phyloP scores from a whole-genome alignment of 257 asterid species.

The Gentiana dahurica region DNA sequence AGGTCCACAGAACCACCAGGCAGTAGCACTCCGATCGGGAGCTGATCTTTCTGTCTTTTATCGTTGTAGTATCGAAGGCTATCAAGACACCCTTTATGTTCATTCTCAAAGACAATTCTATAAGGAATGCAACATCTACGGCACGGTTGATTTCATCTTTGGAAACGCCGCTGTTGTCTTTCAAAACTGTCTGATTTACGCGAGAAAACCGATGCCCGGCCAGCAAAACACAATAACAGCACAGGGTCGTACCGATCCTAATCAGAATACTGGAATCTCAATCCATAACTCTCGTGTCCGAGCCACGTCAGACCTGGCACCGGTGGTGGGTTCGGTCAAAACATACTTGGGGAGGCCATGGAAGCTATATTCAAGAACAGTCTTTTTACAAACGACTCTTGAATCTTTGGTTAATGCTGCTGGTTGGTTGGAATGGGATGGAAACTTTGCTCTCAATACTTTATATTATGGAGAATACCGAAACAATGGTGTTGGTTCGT shows the following conservation, averaged over 20 bases:
- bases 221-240: slow-evolving; percentile 43
- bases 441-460: slow-evolving; percentile 40
- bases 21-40: slow-evolving; percentile 63
- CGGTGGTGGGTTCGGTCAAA: slow-evolving; percentile 21
- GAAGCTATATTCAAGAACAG: slow-evolving; percentile 58
- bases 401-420: slow-evolving; percentile 39
- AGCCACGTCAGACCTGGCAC: slow-evolving; percentile 34
- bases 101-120: slow-evolving; percentile 68
- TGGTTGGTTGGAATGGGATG: slow-evolving; percentile 74
- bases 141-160: slow-evolving; percentile 69
- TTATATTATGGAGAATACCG: slow-evolving; percentile 53
- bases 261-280: slow-evolving; percentile 58
- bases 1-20: slow-evolving; percentile 59
- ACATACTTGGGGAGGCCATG: slow-evolving; percentile 60
- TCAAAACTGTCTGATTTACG: slow-evolving; percentile 11
- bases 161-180: slow-evolving; percentile 51
- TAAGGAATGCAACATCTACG: slow-evolving; percentile 41
- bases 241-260: slow-evolving; percentile 46
- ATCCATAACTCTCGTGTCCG: slow-evolving; percentile 44
- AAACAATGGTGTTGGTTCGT: slow-evolving; percentile 50
- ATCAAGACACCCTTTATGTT: slow-evolving; percentile 69
- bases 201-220: slow-evolving; percentile 35
- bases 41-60: slow-evolving; percentile 56
- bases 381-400: slow-evolving; percentile 29
- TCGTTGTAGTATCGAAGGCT: slow-evolving; percentile 51